phyloP scores from a whole-genome alignment of 352 stramenopile genomes.

The Pythium rishiriense region DNA sequence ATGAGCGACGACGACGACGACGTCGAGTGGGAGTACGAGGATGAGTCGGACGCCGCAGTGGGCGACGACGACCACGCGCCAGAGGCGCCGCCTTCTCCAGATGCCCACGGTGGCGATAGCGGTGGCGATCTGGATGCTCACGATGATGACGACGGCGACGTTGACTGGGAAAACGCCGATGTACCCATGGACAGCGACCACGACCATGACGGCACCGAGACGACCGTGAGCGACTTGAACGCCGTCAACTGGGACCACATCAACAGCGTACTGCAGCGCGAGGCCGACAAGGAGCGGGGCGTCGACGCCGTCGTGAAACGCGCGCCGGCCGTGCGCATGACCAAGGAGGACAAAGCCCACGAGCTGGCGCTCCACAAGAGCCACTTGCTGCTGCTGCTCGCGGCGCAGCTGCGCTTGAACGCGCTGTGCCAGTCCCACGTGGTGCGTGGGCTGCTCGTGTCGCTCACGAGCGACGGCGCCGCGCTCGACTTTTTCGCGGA shows the following conservation, averaged over 20 bases:
- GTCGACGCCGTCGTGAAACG: conserved; percentile 14
- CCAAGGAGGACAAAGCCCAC: conserved; percentile 60
- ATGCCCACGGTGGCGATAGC: not conserved
- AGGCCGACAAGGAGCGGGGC: conserved; percentile 19
- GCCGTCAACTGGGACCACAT: conserved; percentile 71
- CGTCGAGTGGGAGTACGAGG: conserved; percentile 29
- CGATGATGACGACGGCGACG: conserved; percentile 48
- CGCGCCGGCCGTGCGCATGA: conserved; percentile 47
- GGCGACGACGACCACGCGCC: not conserved
- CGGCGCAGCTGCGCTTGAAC: conserved; percentile 49
- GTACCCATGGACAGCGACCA: conserved; percentile 11
- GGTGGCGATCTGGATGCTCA: conserved; percentile 25
- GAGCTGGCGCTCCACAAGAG: conserved; percentile 65
- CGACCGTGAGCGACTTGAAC: conserved; percentile 31
- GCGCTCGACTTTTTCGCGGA: conserved; percentile 47
- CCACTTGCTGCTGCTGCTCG: conserved; percentile 67
- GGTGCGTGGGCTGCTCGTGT: conserved; percentile 60
- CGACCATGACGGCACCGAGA: conserved; percentile 6
- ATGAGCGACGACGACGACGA: conserved; percentile 26
- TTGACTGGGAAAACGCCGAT: conserved; percentile 63
- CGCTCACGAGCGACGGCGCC: conserved; percentile 40
- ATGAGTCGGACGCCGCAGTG: conserved; percentile 19
- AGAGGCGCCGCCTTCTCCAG: not conserved
- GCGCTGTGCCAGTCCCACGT: conserved; percentile 40
- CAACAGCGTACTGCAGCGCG: conserved; percentile 52